Evolutionary conservation across 176 grass and related monocot species (phyloP), one percentile per base, ranked within the genome.

Genomic region (Lolium rigidum): DNA sequence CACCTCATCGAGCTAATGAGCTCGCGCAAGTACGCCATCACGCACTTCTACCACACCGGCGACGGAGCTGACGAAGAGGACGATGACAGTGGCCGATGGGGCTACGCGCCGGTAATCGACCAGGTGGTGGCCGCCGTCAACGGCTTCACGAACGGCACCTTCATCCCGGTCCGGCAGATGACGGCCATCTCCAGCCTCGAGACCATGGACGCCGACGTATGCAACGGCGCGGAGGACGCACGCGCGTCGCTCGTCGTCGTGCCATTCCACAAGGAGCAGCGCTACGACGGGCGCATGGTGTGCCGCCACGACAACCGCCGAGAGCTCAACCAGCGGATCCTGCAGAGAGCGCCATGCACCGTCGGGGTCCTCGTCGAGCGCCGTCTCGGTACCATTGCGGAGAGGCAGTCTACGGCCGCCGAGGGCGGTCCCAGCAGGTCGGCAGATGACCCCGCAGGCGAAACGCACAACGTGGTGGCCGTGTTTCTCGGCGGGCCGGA

Each of bases 341-440:
- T 97, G n/a, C 41, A 88, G 5, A 64, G 81, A 51, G 60, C 88
- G 58, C 90, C 90, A 0, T 97, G 94, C 88, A 90, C 94, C 1
- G 80, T 94, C 12, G 94, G 92, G 59, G 79, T 97, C 78, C 71
- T 97, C 69, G 88, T 94, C 9, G 92, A 97, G 77, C 92, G 92
- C 2, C 88, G 41, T 9, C 21, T 88, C 4, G 66, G 21, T 7
- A 17, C 5, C 6, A 80, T 64, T 11, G 46, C 6, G 44, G 71
- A 74, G 58, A 21, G 24, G 38, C 46, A 43, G 26, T 37, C 41
- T 0, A 52, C 2, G 15, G 54, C 49, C 25, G 15, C 62, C 46
- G 72, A 51, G 41, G 24, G 20, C 14, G 64, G 10, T 2, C 28
- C 24, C 20, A 74, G 20, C 70, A 22, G 6, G 46, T 16, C 12